Evolutionary conservation across 768 basidiomycete species (phyloP).

Genomic region (Termitomyces heimii): DNA sequence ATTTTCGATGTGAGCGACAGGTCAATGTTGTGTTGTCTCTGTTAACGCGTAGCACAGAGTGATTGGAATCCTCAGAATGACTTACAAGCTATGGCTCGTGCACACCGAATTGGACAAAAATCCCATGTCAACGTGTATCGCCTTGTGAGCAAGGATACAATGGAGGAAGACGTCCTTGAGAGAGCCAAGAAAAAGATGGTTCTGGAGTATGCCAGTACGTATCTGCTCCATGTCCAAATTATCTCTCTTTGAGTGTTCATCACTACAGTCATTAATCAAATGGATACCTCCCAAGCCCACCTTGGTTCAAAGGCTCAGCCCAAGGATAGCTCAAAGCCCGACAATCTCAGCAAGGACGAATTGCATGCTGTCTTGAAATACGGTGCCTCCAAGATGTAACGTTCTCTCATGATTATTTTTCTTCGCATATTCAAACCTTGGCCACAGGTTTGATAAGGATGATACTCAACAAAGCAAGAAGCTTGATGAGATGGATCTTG

Average conservation of each 20-base stretch:
- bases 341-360: conserved; percentile 92
- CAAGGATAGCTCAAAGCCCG: conserved; percentile 70
- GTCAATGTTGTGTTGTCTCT: conserved; percentile 5
- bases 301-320: conserved; percentile 73
- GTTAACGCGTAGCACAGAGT: conserved; percentile 45
- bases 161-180: conserved; percentile 98
- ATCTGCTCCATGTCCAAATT: conserved; percentile 9
- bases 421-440: conserved; percentile 11
- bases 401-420: conserved; percentile 18
- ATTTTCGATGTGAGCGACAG: conserved; percentile 84
- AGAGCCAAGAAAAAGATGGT: conserved; percentile 99
- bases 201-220: conserved; percentile 96
- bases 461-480: conserved; percentile 90
- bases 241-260: background rate
- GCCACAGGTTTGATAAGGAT: conserved; percentile 89
- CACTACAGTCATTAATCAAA: conserved; percentile 91
- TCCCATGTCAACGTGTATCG: conserved; percentile 98
- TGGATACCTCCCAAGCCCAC: conserved; percentile 98
- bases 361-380: conserved; percentile 97
- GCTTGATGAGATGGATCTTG: conserved; percentile 98
- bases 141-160: conserved; percentile 98
- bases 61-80: conserved; percentile 99
- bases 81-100: conserved; percentile 97
- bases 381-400: conserved; percentile 93
- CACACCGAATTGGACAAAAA: conserved; percentile 98